Base-by-base conservation (phyloP, 2,329 filamentous ascomycete species). In the Leptographium radiaticola region DNA sequence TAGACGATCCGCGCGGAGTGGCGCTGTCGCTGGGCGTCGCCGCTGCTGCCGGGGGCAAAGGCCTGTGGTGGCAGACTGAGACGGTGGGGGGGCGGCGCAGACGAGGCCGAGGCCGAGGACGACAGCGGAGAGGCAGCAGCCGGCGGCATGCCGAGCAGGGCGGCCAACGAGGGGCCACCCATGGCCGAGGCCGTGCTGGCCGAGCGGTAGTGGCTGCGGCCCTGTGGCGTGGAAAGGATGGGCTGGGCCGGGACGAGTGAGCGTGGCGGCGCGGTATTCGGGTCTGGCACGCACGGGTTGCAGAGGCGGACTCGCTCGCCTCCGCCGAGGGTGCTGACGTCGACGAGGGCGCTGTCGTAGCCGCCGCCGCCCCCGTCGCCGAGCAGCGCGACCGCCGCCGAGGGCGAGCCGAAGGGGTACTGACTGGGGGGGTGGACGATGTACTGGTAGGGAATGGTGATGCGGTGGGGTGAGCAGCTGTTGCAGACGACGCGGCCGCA, bases 401-500 rank as follows among this genome's bases (percentile, higher is more conserved):
- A 33, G 40, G 11, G 25, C 31, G 18, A 15, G 36, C 42, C 16
- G 25, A 51, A 30, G 62, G 63, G 59, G 68, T 61, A 57, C 69
- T 67, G 62, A 8, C 70, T 74, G 1, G 86, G 85, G 4, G 87
- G 86, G 49, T 85, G 84, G 31, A 96, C 89, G 59, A 97, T 95
- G 66, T 88, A 97, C 64, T 93, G 87, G 59, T 90, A 80, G 1
- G 91, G 91, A 58, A 97, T 96, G 4, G 87, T 95, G 64, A 97
- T 97, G 57, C 89, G 81, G 67, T 97, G 91, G 4, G 91, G 91
- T 3, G 91, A 96, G 70, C 91, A 97, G 20, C 81, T 76, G 55
- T 84, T 83, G 68, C 91, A 97, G 30, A 97, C 91, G 10, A 97
- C 90, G 57, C 89, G 77, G 47, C 91, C 91, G 65, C 91, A 97